Evolutionary conservation across 2,329 filamentous ascomycete species (phyloP).

Genomic region (Cryphonectria parasitica): DNA sequence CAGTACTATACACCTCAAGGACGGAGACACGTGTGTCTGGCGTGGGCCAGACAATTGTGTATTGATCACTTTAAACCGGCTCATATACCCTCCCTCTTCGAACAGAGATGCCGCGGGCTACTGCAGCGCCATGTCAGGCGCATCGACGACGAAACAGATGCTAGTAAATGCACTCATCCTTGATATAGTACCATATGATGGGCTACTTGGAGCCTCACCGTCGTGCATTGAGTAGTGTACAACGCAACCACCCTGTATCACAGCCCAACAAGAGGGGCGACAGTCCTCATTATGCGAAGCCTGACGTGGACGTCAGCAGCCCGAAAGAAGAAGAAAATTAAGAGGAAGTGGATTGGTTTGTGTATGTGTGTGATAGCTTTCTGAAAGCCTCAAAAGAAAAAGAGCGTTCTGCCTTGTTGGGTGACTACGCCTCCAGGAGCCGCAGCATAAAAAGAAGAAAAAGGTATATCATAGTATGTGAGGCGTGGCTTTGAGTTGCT

Average conservation of each 20-base stretch:
- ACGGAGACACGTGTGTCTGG: not conserved
- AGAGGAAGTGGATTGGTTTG: too few relatives aligned
- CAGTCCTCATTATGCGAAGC: conserved; percentile 6
- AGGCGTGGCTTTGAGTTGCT: not conserved
- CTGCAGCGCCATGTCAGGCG: conserved; percentile 13
- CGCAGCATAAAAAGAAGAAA: not conserved
- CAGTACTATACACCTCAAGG: not conserved
- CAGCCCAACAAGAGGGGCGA: not conserved
- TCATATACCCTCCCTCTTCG: conserved; percentile 19
- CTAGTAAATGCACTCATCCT: not conserved
- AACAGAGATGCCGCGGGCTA: conserved; percentile 6
- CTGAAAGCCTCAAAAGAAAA: not conserved
- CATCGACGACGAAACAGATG: conserved; percentile 17
- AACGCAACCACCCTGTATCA: not conserved
- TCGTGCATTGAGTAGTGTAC: not conserved
- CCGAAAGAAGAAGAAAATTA: not conserved
- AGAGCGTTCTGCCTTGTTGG: not conserved
- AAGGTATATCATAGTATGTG: too few relatives aligned
- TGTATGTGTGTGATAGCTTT: too few relatives aligned
- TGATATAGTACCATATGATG: not conserved
- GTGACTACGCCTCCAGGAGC: not conserved
- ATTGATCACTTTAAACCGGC: not conserved
- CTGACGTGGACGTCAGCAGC: conserved; percentile 1
- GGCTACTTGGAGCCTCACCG: not conserved
- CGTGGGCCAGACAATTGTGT: not conserved